Evolutionary conservation across 2,329 filamentous ascomycete species (phyloP).

Genomic region (Botrytis galanthina): DNA sequence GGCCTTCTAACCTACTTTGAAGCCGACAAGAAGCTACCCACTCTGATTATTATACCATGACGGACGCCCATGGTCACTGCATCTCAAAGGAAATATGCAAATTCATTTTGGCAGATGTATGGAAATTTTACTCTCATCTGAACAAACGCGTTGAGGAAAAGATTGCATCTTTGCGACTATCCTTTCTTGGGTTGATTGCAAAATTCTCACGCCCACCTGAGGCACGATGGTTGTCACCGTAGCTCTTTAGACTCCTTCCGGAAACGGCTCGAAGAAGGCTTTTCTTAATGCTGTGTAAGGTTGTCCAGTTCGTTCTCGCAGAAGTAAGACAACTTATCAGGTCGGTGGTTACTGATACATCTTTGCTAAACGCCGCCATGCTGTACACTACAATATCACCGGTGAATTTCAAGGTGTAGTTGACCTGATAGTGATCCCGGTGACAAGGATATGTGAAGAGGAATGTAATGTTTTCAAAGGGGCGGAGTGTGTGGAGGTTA

Average conservation of each 20-base stretch:
- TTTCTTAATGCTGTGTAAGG: not conserved
- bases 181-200: not conserved
- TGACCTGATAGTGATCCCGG: not conserved
- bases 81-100: not conserved
- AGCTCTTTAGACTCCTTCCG: not conserved
- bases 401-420: not conserved
- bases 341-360: not conserved
- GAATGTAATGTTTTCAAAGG: accelerated
- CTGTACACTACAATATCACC: not conserved
- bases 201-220: not conserved
- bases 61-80: too few species aligned
- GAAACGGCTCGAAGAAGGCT: not conserved
- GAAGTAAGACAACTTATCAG: not conserved
- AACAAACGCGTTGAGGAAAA: not conserved
- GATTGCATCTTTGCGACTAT: not conserved
- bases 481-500: not conserved
- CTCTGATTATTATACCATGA: not conserved
- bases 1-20: not conserved
- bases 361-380: not conserved
- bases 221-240: not conserved
- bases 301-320: not conserved
- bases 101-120: not conserved
- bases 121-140: not conserved
- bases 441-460: not conserved
- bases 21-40: not conserved